Conservation (phyloP, 2,329 filamentous ascomycete genomes). For the Scytalidium sp. region DNA sequence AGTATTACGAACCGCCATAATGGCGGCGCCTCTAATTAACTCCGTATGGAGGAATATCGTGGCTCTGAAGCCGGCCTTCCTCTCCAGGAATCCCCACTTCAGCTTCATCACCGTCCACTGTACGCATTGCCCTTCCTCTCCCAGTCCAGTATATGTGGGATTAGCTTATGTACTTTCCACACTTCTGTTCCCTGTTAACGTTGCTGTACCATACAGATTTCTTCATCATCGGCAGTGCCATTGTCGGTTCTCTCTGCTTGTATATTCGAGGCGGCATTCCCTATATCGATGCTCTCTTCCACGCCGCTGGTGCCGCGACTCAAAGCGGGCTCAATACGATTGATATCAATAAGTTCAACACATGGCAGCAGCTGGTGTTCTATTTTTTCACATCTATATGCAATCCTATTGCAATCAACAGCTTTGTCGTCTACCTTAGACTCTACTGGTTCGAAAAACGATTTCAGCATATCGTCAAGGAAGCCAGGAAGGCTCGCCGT, state of each 20-base stretch:
- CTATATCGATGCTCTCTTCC: slow-evolving; percentile 89
- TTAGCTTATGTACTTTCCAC: no score
- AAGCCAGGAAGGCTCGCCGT: slow-evolving; percentile 64
- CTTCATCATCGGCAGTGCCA: slow-evolving; percentile 72
- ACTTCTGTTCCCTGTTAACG: no score
- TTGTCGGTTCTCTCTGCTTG: slow-evolving; percentile 75
- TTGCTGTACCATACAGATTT: slow-evolving; percentile 67
- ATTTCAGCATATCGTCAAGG: slow-evolving; percentile 78
- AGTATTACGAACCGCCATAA: slow-evolving; percentile 10
- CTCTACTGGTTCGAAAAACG: slow-evolving; percentile 98
- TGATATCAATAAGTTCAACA: slow-evolving; percentile 63
- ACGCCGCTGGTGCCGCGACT: slow-evolving; percentile 80
- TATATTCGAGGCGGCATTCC: slow-evolving; percentile 60
- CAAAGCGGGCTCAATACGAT: slow-evolving; percentile 90
- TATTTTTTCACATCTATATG: slow-evolving; percentile 70
- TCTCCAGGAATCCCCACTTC: slow-evolving; percentile 63
- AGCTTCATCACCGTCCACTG: slow-evolving; percentile 83
- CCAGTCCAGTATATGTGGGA: background rate
- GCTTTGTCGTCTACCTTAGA: slow-evolving; percentile 84
- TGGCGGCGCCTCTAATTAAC: slow-evolving; percentile 18
- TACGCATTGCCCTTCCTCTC: slow-evolving; percentile 49
- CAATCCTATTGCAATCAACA: slow-evolving; percentile 82
- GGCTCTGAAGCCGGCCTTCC: slow-evolving; percentile 52
- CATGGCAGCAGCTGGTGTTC: slow-evolving; percentile 71
- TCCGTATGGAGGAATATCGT: slow-evolving; percentile 39